Percentiles rank a stretch among this genome's conserved stretches.
Evolutionary conservation across 495 filamentous ascomycete genomes (phyloP).

Genomic region (Aspergillus panamensis): DNA sequence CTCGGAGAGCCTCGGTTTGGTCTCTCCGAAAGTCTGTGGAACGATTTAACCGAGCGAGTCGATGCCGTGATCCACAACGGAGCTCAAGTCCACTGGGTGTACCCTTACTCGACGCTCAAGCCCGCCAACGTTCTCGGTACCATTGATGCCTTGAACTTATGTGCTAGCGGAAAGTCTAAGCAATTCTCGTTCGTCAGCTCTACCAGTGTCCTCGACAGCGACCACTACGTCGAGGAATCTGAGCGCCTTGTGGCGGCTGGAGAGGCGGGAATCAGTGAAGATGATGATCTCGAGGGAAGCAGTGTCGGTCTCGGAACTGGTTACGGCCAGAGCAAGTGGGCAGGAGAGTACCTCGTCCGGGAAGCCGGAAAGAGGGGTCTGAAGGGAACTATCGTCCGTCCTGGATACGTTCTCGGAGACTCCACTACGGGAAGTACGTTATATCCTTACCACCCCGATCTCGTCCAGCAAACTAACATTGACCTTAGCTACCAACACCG

Average conservation of each 20-base stretch:
- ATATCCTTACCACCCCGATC: background rate
- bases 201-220: slow-evolving; percentile 77
- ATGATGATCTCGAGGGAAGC: slow-evolving; percentile 64
- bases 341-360: slow-evolving; percentile 72
- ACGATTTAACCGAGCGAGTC: slow-evolving; percentile 57
- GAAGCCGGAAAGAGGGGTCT: slow-evolving; percentile 79
- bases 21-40: slow-evolving; percentile 58
- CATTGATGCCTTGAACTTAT: slow-evolving; percentile 71
- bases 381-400: slow-evolving; percentile 69
- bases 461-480: background rate
- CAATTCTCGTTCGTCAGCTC: slow-evolving; percentile 80
- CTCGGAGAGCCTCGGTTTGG: slow-evolving; percentile 70
- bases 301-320: slow-evolving; percentile 69
- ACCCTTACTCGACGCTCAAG: slow-evolving; percentile 71
- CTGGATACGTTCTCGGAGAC: slow-evolving; percentile 84
- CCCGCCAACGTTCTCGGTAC: slow-evolving; percentile 79
- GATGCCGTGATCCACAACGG: slow-evolving; percentile 91
- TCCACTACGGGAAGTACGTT: slow-evolving; percentile 55
- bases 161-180: slow-evolving; percentile 74
- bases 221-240: slow-evolving; percentile 72
- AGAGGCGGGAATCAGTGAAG: slow-evolving; percentile 55
- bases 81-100: slow-evolving; percentile 83
- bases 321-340: slow-evolving; percentile 92
- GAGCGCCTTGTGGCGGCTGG: slow-evolving; percentile 53
- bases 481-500: slow-evolving; percentile 62